phyloP scores from a whole-genome alignment of 495 filamentous ascomycete genomes.

The Aspergillus funiculosus region DNA sequence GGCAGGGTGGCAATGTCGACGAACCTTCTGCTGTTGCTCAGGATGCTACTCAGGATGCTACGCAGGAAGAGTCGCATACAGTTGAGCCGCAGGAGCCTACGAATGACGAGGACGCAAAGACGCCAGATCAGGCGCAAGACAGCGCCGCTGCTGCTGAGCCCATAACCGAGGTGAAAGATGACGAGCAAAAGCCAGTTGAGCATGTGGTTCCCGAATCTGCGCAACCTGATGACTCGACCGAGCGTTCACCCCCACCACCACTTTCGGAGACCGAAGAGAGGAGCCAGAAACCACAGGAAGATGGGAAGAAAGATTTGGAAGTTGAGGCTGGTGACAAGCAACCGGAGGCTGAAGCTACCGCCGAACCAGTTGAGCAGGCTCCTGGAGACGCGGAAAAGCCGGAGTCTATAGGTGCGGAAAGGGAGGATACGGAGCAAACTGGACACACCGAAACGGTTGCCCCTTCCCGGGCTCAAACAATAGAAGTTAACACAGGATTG shows the following conservation, averaged over 20 bases:
- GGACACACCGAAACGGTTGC: constrained; percentile 18
- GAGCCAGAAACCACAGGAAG: neutral
- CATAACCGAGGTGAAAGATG: constrained; percentile 4
- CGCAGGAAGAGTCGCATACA: constrained; percentile 16
- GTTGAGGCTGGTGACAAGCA: constrained; percentile 5
- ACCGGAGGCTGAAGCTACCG: constrained; percentile 12
- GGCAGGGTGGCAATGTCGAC: constrained; percentile 12
- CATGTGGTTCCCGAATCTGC: neutral
- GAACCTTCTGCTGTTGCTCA: constrained; percentile 15
- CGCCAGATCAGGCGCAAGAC: neutral
- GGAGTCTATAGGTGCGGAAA: constrained; percentile 7
- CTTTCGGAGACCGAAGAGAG: constrained; percentile 1
- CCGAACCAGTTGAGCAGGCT: constrained; percentile 25
- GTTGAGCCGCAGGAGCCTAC: neutral
- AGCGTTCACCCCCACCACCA: neutral
- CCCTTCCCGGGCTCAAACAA: constrained; percentile 15
- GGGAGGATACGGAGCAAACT: constrained; percentile 6
- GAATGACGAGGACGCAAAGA: neutral
- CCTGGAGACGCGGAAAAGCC: constrained; percentile 13
- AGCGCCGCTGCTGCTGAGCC: neutral
- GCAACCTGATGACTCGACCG: neutral
- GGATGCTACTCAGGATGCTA: constrained; percentile 10
- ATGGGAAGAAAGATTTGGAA: neutral
- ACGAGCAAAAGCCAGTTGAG: constrained; percentile 3
- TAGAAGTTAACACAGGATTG: constrained; percentile 27